Conservation (phyloP, 2,329 filamentous ascomycete species). For the Scedosporium boydii region DNA sequence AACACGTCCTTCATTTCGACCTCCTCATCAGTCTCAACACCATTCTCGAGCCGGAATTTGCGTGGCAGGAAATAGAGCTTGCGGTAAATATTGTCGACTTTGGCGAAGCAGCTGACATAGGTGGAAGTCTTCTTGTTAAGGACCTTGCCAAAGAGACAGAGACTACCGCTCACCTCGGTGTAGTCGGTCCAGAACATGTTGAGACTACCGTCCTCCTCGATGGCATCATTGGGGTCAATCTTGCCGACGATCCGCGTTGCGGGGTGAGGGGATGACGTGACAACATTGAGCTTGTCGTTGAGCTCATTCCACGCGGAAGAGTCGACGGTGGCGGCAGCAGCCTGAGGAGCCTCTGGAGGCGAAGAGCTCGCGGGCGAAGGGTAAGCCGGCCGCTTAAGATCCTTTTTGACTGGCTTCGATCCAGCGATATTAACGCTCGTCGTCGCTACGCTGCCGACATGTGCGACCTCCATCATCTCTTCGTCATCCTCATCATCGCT, state of each 20-base stretch:
- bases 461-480: conserved; percentile 78
- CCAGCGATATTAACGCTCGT: conserved; percentile 78
- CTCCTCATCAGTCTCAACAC: conserved; percentile 63
- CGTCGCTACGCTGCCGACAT: conserved; percentile 58
- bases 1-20: conserved; percentile 86
- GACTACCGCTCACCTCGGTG: conserved; percentile 78
- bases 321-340: conserved; percentile 47
- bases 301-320: conserved; percentile 82
- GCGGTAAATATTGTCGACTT: conserved; percentile 86
- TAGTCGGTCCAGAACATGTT: conserved; percentile 98
- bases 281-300: conserved; percentile 74
- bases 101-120: conserved; percentile 89
- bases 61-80: conserved; percentile 92
- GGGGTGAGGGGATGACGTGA: conserved; percentile 57
- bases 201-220: conserved; percentile 88
- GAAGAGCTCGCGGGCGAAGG: conserved; percentile 71
- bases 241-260: conserved; percentile 65
- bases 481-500: conserved; percentile 71
- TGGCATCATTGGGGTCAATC: conserved; percentile 69
- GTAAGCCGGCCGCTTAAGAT: conserved; percentile 56
- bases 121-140: conserved; percentile 72
- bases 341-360: conserved; percentile 50
- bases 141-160: conserved; percentile 94
- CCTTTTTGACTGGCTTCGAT: conserved; percentile 61
- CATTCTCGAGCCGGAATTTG: conserved; percentile 44